These are phyloP conservation scores for Solanum rostratum DNA, from an alignment of 257 asterid species.

Conservation along the genomic window DNA sequence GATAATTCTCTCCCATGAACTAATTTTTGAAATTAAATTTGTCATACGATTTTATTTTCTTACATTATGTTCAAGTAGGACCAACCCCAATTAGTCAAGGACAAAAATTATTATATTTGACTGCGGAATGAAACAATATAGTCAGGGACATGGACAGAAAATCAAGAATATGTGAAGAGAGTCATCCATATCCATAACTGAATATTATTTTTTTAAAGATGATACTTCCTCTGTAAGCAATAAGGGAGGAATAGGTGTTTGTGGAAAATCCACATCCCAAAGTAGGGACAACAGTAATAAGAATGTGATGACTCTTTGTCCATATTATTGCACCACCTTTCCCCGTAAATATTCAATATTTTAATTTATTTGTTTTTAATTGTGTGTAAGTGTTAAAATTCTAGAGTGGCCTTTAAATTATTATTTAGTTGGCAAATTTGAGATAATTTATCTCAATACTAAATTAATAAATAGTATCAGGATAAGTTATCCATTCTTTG, in stretches of 20 bases:
- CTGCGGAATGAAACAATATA: not conserved
- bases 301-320: not conserved
- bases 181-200: not conserved
- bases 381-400: too few relatives aligned
- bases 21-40: too few relatives aligned
- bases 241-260: not conserved
- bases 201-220: not conserved
- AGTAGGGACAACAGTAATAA: not conserved
- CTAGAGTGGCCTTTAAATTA: too few relatives aligned
- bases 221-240: not conserved
- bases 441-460: too few relatives aligned
- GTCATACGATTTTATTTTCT: too few relatives aligned
- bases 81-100: too few relatives aligned
- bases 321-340: not conserved
- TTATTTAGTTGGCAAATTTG: too few relatives aligned
- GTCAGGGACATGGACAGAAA: not conserved
- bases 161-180: not conserved
- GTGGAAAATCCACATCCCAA: not conserved
- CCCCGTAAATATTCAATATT: not conserved
- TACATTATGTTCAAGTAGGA: too few relatives aligned
- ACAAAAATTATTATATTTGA: not conserved
- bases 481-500: too few relatives aligned
- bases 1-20: too few relatives aligned
- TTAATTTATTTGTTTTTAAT: too few relatives aligned
- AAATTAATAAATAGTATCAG: too few relatives aligned